A percentile compares a stretch with the other conserved stretches of the same genome.
Conservation (phyloP, 2,329 filamentous ascomycete species). For the Scedosporium dehoogii region DNA sequence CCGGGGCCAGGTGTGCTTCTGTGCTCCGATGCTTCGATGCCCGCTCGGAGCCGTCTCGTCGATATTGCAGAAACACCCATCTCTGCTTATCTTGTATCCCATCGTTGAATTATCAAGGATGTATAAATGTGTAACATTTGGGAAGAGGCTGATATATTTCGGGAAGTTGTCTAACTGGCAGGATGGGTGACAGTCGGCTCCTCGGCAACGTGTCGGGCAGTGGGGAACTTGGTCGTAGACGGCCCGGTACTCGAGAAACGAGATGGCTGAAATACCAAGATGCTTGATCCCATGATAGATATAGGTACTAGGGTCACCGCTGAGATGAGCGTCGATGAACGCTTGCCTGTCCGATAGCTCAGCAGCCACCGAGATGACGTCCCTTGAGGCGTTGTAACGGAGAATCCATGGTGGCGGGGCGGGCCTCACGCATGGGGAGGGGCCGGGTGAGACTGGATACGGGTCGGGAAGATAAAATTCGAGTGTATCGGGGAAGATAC, state of each 20-base stretch:
- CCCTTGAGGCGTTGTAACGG: not conserved
- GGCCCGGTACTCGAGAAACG: no score
- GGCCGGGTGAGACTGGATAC: no score
- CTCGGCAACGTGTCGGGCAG: not conserved
- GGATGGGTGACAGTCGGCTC: not conserved
- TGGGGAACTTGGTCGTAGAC: not conserved
- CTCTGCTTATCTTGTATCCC: not conserved
- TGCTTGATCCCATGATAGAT: no score
- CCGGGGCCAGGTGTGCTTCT: not conserved
- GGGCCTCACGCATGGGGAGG: not conserved
- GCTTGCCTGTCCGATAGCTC: not conserved
- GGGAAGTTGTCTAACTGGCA: not conserved
- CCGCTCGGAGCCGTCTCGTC: not conserved
- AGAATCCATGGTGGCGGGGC: not conserved
- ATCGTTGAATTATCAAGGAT: not conserved
- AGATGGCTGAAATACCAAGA: no score
- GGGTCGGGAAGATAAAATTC: not conserved
- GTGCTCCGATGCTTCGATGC: not conserved
- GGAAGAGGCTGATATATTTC: not conserved
- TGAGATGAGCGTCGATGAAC: not conserved
- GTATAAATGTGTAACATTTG: not conserved
- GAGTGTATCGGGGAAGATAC: not conserved
- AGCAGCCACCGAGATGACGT: not conserved
- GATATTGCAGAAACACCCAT: not conserved
- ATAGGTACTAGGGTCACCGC: no score